These are phyloP conservation scores for Capillidium heterosporum DNA, from an alignment of 371 early-diverging fungal genomes.

Conservation along the genomic window DNA sequence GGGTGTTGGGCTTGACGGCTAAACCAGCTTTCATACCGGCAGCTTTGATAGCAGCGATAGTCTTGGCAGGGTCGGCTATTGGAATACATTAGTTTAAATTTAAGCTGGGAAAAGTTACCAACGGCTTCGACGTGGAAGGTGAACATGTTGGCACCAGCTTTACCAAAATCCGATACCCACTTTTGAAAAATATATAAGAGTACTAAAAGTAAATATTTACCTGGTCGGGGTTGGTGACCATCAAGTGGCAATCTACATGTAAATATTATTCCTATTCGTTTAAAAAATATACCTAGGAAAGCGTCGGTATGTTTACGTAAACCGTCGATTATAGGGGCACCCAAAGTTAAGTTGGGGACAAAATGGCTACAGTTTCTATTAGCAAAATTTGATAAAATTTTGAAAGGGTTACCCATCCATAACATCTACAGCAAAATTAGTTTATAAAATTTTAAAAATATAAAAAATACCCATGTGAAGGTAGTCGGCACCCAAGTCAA, in stretches of 20 bases:
- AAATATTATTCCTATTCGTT: not conserved
- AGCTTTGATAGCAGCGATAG: conserved; percentile 62
- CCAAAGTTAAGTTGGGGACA: conserved; percentile 93
- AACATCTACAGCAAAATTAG: conserved; percentile 37
- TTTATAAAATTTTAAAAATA: not conserved
- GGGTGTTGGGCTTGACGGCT: conserved; percentile 85
- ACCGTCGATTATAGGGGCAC: conserved; percentile 80
- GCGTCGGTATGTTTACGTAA: conserved; percentile 77
- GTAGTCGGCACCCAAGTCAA: conserved; percentile 80
- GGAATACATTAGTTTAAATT: not conserved
- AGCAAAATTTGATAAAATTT: not conserved
- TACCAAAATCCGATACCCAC: conserved; percentile 89
- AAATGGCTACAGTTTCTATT: conserved; percentile 55
- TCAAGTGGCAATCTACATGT: conserved; percentile 93
- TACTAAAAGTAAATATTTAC: conserved; percentile 8
- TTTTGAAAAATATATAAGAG: conserved; percentile 10
- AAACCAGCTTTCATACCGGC: conserved; percentile 88
- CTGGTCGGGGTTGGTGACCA: conserved; percentile 85
- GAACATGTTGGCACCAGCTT: conserved; percentile 79
- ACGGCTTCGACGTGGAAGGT: conserved; percentile 93
- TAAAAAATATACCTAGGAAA: conserved; percentile 45
- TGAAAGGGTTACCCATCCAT: conserved; percentile 53
- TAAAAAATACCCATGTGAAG: conserved; percentile 67
- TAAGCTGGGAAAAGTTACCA: conserved; percentile 11
- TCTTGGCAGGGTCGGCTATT: conserved; percentile 35